Percentiles rank a stretch among this genome's conserved stretches.
Evolutionary conservation across 768 basidiomycete species (phyloP).

Genomic region (Tricholoma saponaceum): DNA sequence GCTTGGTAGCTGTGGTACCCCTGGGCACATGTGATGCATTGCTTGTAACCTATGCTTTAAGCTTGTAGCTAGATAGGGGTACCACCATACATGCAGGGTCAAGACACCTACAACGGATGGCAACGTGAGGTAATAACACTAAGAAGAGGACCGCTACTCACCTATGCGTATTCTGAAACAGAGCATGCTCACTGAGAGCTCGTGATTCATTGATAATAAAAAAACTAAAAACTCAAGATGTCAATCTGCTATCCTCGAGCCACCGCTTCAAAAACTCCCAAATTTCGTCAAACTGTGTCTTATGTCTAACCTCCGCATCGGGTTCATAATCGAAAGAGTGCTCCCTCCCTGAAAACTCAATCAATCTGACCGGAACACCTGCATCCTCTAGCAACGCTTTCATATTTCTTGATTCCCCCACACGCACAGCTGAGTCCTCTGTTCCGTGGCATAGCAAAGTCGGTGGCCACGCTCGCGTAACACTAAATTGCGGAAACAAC

Average conservation of each 20-base stretch:
- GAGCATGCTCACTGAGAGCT: not conserved
- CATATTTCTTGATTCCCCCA: constrained; percentile 36
- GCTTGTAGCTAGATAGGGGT: no score
- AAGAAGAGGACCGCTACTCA: not conserved
- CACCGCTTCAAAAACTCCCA: constrained; percentile 29
- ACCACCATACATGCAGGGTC: not conserved
- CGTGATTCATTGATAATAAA: not conserved
- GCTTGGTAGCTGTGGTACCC: not conserved
- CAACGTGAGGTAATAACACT: not conserved
- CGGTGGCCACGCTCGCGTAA: constrained; percentile 37
- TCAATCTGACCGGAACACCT: constrained; percentile 22
- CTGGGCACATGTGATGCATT: not conserved
- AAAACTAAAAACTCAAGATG: not conserved
- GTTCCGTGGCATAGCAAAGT: constrained; percentile 46
- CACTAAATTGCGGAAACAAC: constrained; percentile 44
- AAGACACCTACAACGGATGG: not conserved
- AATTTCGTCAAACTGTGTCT: constrained; percentile 31
- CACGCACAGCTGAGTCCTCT: constrained; percentile 41
- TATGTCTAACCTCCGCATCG: constrained; percentile 37
- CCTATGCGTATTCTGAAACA: not conserved
- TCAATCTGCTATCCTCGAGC: not conserved
- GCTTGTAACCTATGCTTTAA: not conserved
- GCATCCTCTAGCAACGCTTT: constrained; percentile 8
- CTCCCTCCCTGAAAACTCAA: constrained; percentile 30
- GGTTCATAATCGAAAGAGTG: constrained; percentile 51